Base-by-base conservation (phyloP, 2,329 filamentous ascomycete species). In the Phyllosticta citriasiana region DNA sequence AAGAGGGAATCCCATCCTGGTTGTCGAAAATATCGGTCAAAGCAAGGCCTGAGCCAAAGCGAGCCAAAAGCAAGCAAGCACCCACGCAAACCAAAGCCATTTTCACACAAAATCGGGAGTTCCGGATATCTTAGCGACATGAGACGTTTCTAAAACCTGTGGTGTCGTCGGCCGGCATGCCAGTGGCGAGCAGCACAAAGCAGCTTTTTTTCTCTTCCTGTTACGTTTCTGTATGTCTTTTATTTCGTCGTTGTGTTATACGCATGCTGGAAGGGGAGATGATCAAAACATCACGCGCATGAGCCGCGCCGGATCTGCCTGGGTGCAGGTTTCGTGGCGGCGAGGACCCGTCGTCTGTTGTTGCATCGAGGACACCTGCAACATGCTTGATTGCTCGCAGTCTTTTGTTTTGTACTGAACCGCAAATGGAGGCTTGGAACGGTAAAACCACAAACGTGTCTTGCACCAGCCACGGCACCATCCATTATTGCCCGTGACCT, bases 351-450 rank as follows among this genome's bases (percentile, higher is more conserved):
- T 69, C 70, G 70, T 72, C 70, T 75, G 71, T 47, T n/a, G 40
- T 62, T 33, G 72, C 70, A 74, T 77, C 74, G 74, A 78, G 75
- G 76, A 78, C 72, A 72, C 74, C 75, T 76, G 72, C 70, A 73
- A 57, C 73, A 68, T 75, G 75, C 19, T 22, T 22, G 19, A 22
- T 22, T 22, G 19, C 74, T 71, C 72, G 71, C 67, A 71, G 71
- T 71, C 70, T 68, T 70, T 22, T 22, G 19, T 22, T 73, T 30
- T 57, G 59, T 57, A 61, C 40, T 61, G 52, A 54, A 22, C 19
- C 19, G 19, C 19, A 22, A 54, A 30, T 26, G 5, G 26, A 30
- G 24, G 52, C 52, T 54, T 47, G 40, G 40, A 14, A n/a, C n/a
- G 40, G 40, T n/a, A 47, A 12, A 10, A 40, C 14, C 14, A 30